phyloP scores from a whole-genome alignment of 805 yeast genomes.

The Millerozyma miso region DNA sequence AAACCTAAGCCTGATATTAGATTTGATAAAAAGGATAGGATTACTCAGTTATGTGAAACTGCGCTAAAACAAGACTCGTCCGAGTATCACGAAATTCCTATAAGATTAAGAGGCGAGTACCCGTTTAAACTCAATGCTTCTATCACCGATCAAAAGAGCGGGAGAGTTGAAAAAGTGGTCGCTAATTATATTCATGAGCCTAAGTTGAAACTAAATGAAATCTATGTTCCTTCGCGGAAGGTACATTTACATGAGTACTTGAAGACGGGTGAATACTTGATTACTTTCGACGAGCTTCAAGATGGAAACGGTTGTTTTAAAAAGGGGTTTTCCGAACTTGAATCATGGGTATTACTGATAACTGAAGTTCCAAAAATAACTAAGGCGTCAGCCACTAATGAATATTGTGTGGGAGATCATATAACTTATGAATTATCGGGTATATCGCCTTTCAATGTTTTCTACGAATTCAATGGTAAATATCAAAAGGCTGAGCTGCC shows the following conservation, averaged over 20 bases:
- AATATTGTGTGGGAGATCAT: conserved; percentile 91
- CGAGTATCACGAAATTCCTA: conserved; percentile 41
- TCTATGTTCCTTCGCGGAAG: conserved; percentile 19
- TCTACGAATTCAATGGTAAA: conserved; percentile 66
- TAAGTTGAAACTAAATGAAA: conserved; percentile 8
- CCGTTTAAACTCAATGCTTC: conserved; percentile 61
- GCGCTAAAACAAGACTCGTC: conserved; percentile 16
- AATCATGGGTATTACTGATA: conserved; percentile 52
- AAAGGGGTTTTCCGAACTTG: conserved; percentile 31
- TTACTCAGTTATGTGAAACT: conserved; percentile 45
- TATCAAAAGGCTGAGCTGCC: conserved; percentile 53
- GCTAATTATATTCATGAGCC: conserved; percentile 40
- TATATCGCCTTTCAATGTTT: conserved; percentile 71
- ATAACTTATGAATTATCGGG: conserved; percentile 75
- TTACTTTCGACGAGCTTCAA: conserved; percentile 52
- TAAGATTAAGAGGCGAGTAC: conserved; percentile 52
- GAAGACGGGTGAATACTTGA: conserved; percentile 65
- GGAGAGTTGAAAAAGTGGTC: conserved; percentile 44
- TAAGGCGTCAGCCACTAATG: conserved; percentile 21
- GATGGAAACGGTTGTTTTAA: conserved; percentile 72
- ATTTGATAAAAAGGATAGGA: conserved; percentile 45
- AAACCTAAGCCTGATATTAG: conserved; percentile 57
- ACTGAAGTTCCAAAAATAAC: conserved; percentile 74
- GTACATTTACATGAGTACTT: conserved; percentile 23
- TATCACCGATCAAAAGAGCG: conserved; percentile 57